phyloP scores from a whole-genome alignment of 257 asterid genomes.

The Mentha longifolia region DNA sequence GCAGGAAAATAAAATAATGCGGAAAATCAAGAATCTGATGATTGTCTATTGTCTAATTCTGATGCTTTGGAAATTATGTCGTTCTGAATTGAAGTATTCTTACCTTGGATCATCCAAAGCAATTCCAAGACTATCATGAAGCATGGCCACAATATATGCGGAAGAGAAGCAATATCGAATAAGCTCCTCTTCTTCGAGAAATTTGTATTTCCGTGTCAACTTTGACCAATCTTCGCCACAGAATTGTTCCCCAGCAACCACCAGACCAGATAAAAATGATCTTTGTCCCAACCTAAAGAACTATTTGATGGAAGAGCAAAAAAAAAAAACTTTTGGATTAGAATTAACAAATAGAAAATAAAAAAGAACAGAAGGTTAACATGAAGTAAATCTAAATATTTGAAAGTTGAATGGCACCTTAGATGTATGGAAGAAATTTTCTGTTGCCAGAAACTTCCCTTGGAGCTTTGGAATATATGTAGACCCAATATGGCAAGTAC shows the following conservation, averaged over 20 bases:
- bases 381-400: background rate
- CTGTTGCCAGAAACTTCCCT: conserved; percentile 92
- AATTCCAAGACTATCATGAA: conserved; percentile 96
- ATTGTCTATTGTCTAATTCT: too few species aligned
- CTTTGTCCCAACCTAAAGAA: conserved; percentile 77
- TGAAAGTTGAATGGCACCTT: conserved; percentile 50
- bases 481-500: conserved; percentile 72
- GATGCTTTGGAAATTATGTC: background rate
- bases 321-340: conserved; percentile 20
- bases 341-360: background rate
- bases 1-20: conserved; percentile 4
- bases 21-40: background rate
- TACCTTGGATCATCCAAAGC: conserved; percentile 83
- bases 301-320: conserved; percentile 46
- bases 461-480: conserved; percentile 84
- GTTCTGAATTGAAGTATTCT: background rate
- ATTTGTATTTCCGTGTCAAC: conserved; percentile 60
- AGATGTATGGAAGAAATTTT: conserved; percentile 87
- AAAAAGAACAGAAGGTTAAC: background rate
- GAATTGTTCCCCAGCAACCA: conserved; percentile 82
- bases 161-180: conserved; percentile 92
- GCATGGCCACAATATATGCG: conserved; percentile 91
- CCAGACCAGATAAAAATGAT: conserved; percentile 75
- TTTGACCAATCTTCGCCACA: conserved; percentile 86
- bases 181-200: conserved; percentile 75